Evolutionary conservation across 2,329 filamentous ascomycete species (phyloP), one percentile per base, ranked within the genome.

Genomic region (Colletotrichum incanum): DNA sequence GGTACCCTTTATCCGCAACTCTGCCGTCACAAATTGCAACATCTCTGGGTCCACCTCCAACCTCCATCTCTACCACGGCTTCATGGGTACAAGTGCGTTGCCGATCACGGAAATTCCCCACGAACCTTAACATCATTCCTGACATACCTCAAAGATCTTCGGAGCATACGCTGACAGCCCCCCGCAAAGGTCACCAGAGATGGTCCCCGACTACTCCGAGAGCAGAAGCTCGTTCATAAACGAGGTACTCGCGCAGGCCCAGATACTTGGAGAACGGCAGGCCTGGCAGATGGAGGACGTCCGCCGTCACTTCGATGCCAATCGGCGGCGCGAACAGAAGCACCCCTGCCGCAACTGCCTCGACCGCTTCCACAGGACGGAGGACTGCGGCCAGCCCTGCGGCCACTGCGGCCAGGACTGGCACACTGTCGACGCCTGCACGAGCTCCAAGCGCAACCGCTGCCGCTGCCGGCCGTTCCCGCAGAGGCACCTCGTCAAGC

Each of bases 401-500:
- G 82, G 82, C 1, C 77, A 81, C 72, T 84, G 82, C 76, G 77
- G 79, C 65, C 78, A 78, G 7, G 37, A 45, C 14, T 71, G 60
- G 20, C 82, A 84, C 67, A 73, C 78, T 78, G 5, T 69, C 71
- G 7, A 52, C 73, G 6, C 12, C 3, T 84, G 83, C 67, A 73
- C 78, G 9, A 73, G 81, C 14, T 75, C 80, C 54, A 72, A 62
- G n/a, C 74, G 73, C 5, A 81, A 81, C 71, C 78, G 81, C 26
- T 84, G 83, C 74, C 84, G 83, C 75, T 84, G 82, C 74, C 61
- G 72, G 34, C 77, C 81, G 1, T 84, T 84, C 68, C 83, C 83
- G 1, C 79, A 80, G 47, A 80, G 75, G 50, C 83, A 84, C 72
- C 75, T 77, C 20, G 79, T 79, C 20, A 73, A 71, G 3, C 66